Conservation (phyloP, 2,329 filamentous ascomycete genomes). For the Microdochium nivale region DNA sequence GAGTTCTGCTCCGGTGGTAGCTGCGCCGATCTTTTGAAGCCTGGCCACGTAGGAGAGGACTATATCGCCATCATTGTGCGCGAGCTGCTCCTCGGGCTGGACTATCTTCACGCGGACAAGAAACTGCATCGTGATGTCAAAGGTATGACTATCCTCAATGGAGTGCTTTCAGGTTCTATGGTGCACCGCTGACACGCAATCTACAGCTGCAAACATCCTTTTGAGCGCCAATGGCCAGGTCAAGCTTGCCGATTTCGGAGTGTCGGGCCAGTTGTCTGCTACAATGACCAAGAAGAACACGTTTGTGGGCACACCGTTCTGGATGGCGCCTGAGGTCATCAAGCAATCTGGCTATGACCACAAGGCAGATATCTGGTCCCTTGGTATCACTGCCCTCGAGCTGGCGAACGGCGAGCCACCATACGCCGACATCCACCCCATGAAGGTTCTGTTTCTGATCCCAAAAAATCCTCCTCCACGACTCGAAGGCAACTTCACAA, state of each 20-base stretch:
- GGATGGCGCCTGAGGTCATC: conserved; percentile 99
- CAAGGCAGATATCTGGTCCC: conserved; percentile 96
- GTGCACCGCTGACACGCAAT: not conserved
- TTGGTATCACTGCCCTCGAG: conserved; percentile 90
- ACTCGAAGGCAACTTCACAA: conserved; percentile 73
- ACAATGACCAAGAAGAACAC: conserved; percentile 99
- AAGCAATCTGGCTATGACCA: conserved; percentile 97
- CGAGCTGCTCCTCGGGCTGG: conserved; percentile 80
- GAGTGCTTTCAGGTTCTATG: not conserved
- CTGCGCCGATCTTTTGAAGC: conserved; percentile 92
- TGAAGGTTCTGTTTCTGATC: conserved; percentile 96
- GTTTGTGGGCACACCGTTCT: conserved; percentile 95
- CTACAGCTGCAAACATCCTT: conserved; percentile 79
- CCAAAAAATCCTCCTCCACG: conserved; percentile 86
- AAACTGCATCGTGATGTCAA: conserved; percentile 97
- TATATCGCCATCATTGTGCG: conserved; percentile 94
- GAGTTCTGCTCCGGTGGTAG: conserved; percentile 97
- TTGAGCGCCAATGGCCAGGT: conserved; percentile 88
- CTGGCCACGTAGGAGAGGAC: conserved; percentile 82
- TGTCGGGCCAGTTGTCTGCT: conserved; percentile 89
- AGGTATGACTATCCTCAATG: conserved; percentile 40
- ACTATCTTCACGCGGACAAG: conserved; percentile 90
- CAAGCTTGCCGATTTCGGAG: conserved; percentile 94
- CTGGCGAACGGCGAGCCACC: conserved; percentile 87
- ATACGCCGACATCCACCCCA: conserved; percentile 93